phyloP scores from a whole-genome alignment of 2,329 filamentous ascomycete species.

The Plenodomus biglobosus region DNA sequence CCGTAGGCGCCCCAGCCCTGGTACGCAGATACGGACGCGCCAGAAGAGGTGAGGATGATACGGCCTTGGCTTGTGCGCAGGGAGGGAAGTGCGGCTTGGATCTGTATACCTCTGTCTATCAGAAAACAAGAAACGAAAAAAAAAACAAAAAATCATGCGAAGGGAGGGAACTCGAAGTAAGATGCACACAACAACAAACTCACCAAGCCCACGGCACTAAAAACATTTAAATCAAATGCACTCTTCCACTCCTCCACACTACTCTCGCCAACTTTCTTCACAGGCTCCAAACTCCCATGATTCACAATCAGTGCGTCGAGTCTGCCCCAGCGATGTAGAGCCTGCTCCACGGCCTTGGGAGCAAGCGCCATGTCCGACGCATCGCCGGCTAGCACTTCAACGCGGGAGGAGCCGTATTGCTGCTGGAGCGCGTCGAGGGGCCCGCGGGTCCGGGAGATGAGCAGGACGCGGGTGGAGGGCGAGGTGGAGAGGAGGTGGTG shows the following conservation, averaged over 20 bases:
- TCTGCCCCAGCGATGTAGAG: conserved; percentile 66
- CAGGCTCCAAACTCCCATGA: conserved; percentile 78
- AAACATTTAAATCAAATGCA: conserved; percentile 82
- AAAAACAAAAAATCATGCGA: too few species aligned
- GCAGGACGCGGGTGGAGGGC: conserved; percentile 58
- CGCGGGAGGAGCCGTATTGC: conserved; percentile 55
- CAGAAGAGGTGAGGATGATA: conserved; percentile 78
- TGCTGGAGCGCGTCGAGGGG: conserved; percentile 53
- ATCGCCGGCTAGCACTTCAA: conserved; percentile 61
- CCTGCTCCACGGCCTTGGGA: conserved; percentile 63
- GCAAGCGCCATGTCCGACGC: conserved; percentile 57
- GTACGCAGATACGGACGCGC: conserved; percentile 69
- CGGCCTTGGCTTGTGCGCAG: conserved; percentile 69
- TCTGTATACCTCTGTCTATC: too few species aligned
- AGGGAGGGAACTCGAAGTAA: too few species aligned
- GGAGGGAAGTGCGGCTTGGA: conserved; percentile 68
- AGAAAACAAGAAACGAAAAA: too few species aligned
- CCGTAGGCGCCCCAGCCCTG: conserved; percentile 79
- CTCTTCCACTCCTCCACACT: conserved; percentile 73
- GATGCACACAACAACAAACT: conserved; percentile 23
- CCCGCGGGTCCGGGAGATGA: conserved; percentile 58
- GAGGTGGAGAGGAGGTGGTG: conserved; percentile 59
- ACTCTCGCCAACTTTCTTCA: conserved; percentile 68
- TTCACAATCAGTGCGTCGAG: conserved; percentile 86
- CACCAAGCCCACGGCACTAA: conserved; percentile 79